Evolutionary conservation across 2,329 filamentous ascomycete genomes (phyloP), one percentile per base, ranked within the genome.

Genomic region (Paracoccidioides brasiliensis): DNA sequence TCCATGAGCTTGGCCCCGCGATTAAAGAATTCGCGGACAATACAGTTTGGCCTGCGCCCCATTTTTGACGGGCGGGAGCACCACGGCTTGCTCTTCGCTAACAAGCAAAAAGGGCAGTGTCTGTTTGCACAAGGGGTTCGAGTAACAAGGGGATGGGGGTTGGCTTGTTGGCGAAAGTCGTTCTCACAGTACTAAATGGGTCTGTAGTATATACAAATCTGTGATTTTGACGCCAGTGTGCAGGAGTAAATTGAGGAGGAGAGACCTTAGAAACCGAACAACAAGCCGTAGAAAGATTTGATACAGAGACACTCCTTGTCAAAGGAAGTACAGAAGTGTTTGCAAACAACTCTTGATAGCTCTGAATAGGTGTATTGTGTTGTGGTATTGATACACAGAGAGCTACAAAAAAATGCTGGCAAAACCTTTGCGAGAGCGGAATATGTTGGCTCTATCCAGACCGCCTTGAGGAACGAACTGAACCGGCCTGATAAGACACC

Each of bases 1-100:
- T 95, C 89, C 67, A 85, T 83, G 64, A 95, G 80, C 73, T 95
- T 95, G 42, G 82, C 80, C 8, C 90, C 90, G 63, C 90, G 82
- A 69, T 88, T 82, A 70, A 95, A 96, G 76, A 89, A 93, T 72
- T 91, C 83, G 70, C 88, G 79, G 69, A 95, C 90, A 63, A 95
- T 78, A 64, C 83, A 82, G 71, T 93, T 91, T 61, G 88, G 88
- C 72, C 85, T 85, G 67, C 88, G 82, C 68, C 88, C 88, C 88
- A 91, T 91, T 57, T 40, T 53, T 37, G 7, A 7, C 3, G 15
- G 33, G 7, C 9, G 35, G 14, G 38, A 3, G 15, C 69, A 77
- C 57, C 38, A 51, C 28, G 50, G 44, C 32, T 43, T 43, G 12
- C 12, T 46, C 7, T 22, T 30, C 37, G 9, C 9, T 32, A 3